Conservation (phyloP, 805 yeast species). For the Lipomyces japonicus region DNA sequence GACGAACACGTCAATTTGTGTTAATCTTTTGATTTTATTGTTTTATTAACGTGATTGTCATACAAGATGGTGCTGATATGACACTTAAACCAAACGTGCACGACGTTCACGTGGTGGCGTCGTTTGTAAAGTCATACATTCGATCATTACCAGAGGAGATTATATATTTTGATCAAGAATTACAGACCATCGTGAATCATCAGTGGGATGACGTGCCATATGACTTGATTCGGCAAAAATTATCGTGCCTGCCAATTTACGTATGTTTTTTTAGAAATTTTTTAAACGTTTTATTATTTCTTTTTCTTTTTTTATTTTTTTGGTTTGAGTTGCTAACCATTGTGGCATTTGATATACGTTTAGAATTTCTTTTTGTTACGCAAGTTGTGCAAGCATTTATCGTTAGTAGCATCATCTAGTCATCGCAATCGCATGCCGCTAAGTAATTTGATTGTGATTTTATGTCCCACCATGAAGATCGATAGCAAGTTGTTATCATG, state of each 20-base stretch:
- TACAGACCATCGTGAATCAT: not conserved
- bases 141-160: slow-evolving; percentile 34
- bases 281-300: not conserved
- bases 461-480: slow-evolving; percentile 36
- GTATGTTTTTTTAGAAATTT: slow-evolving; percentile 1
- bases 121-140: slow-evolving; percentile 34
- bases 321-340: not conserved
- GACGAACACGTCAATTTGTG: slow-evolving; percentile 4
- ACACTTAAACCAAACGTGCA: slow-evolving; percentile 27
- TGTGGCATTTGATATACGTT: too few species aligned
- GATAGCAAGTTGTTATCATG: slow-evolving; percentile 29
- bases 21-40: not conserved
- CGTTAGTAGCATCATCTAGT: slow-evolving; percentile 24
- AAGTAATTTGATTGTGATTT: slow-evolving; percentile 33
- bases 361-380: slow-evolving; percentile 32
- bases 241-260: slow-evolving; percentile 18
- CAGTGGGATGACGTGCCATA: slow-evolving; percentile 17
- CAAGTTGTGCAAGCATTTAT: slow-evolving; percentile 32
- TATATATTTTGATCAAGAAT: slow-evolving; percentile 14
- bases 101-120: slow-evolving; percentile 36
- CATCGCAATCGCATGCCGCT: slow-evolving; percentile 34
- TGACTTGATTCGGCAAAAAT: slow-evolving; percentile 20
- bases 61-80: slow-evolving; percentile 9
- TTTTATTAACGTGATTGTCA: not conserved
- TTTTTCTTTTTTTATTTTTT: not conserved